A percentile compares a stretch with the other conserved stretches of the same genome.
phyloP scores from a whole-genome alignment of 2,329 filamentous ascomycete species.

The Colletotrichum cordylinicola region DNA sequence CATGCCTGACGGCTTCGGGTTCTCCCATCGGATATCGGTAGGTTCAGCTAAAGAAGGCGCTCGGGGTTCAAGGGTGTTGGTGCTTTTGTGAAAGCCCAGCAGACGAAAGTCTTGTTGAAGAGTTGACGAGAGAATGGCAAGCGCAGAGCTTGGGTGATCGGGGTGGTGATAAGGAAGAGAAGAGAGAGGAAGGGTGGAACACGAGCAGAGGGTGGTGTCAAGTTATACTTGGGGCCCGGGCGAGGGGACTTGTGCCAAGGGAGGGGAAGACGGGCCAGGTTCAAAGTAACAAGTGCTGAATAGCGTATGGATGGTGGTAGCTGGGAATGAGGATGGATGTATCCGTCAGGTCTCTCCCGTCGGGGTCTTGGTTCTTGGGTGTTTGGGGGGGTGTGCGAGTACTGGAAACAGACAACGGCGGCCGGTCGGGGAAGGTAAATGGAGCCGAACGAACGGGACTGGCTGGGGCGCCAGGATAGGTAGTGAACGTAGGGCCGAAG shows the following conservation, averaged over 20 bases:
- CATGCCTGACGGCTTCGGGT: slow-evolving; percentile 25
- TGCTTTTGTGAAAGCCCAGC: slow-evolving; percentile 16
- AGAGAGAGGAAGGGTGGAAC: background rate
- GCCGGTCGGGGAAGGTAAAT: slow-evolving; percentile 5
- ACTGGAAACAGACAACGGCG: background rate
- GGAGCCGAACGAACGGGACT: slow-evolving; percentile 19
- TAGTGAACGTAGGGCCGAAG: slow-evolving; percentile 11
- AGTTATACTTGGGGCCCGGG: slow-evolving; percentile 14
- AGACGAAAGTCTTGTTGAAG: background rate
- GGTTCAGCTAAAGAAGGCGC: slow-evolving; percentile 16
- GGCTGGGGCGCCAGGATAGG: background rate
- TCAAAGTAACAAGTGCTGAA: background rate
- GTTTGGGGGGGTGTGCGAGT: background rate
- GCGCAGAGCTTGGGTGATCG: slow-evolving; percentile 20
- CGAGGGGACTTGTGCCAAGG: slow-evolving; percentile 8
- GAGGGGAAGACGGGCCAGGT: background rate
- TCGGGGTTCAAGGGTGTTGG: background rate
- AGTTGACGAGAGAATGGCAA: slow-evolving; percentile 10
- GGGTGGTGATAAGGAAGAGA: slow-evolving; percentile 10
- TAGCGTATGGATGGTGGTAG: background rate
- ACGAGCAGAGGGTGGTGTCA: slow-evolving; percentile 8
- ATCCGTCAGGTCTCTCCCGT: background rate
- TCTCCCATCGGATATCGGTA: slow-evolving; percentile 27
- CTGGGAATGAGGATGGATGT: background rate
- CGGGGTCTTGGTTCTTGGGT: background rate